These are phyloP conservation scores for Zoysia pacifica DNA, from an alignment of 176 grass and related monocot genomes.

Conservation along the genomic window DNA sequence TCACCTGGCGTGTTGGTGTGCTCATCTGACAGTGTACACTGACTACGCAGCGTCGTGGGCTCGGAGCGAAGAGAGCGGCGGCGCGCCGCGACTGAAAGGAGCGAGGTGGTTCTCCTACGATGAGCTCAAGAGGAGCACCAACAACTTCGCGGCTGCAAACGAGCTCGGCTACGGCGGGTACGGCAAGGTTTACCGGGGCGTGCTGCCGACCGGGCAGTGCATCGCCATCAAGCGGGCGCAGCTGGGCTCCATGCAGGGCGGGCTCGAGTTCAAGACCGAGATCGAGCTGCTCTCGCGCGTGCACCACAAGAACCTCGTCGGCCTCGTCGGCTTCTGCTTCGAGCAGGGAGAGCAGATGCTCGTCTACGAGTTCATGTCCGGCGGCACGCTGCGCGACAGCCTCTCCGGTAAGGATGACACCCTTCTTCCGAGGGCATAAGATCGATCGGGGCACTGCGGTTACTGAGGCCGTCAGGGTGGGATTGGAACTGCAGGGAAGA, in stretches of 20 bases:
- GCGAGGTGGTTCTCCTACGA: slow-evolving; percentile 92
- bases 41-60: slow-evolving; percentile 70
- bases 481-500: slow-evolving; percentile 59
- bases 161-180: slow-evolving; percentile 84
- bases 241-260: slow-evolving; percentile 85
- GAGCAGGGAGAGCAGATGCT: slow-evolving; percentile 98
- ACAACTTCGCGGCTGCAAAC: slow-evolving; percentile 83
- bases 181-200: slow-evolving; percentile 86
- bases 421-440: no score
- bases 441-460: background rate
- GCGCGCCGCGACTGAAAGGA: slow-evolving; percentile 79
- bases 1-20: background rate
- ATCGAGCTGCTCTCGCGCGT: slow-evolving; percentile 98
- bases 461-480: background rate
- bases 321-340: slow-evolving; percentile 89
- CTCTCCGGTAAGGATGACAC: slow-evolving; percentile 47
- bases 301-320: slow-evolving; percentile 98
- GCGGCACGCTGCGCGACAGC: slow-evolving; percentile 83
- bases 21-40: background rate
- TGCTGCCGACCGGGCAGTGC: slow-evolving; percentile 71
- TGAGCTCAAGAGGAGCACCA: slow-evolving; percentile 72
- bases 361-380: slow-evolving; percentile 85
- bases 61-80: slow-evolving; percentile 58
- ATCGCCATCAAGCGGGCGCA: slow-evolving; percentile 91
- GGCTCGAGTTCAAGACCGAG: slow-evolving; percentile 93